A percentile compares a stretch with the other conserved stretches of the same genome.
phyloP scores from a whole-genome alignment of 2,329 filamentous ascomycete species.

The Fusarium agapanthi region DNA sequence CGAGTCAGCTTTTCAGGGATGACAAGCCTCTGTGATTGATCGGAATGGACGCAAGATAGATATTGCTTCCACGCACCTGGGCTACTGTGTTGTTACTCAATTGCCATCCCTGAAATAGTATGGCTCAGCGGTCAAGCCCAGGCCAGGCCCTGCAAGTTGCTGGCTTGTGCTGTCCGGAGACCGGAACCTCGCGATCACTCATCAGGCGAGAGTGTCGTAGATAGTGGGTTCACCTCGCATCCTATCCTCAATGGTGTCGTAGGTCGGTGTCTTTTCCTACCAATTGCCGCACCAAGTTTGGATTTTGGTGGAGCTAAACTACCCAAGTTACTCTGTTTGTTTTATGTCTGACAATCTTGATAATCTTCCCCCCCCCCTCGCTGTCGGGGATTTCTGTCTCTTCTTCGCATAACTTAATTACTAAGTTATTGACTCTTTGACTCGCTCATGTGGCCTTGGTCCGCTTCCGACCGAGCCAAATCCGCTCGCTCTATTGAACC shows the following conservation, averaged over 20 bases:
- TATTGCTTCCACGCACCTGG: neutral
- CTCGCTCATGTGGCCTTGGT: neutral
- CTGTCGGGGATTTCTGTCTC: neutral
- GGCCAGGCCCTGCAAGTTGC: constrained; percentile 10
- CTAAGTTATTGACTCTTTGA: neutral
- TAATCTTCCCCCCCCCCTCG: constrained; percentile 7
- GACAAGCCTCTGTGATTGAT: neutral
- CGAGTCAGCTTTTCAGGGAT: neutral
- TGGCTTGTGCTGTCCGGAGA: constrained; percentile 40
- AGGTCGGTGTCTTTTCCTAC: constrained; percentile 10
- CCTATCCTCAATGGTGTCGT: constrained; percentile 15
- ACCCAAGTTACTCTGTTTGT: neutral
- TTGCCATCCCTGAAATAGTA: neutral
- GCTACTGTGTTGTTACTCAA: neutral
- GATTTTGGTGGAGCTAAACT: constrained; percentile 19
- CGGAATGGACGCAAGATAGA: neutral
- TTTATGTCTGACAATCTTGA: constrained; percentile 31
- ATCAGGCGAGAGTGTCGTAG: constrained; percentile 35
- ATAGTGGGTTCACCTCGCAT: constrained; percentile 26
- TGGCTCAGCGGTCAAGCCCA: constrained; percentile 15
- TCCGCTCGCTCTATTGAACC: constrained; percentile 30
- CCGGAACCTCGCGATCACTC: constrained; percentile 34
- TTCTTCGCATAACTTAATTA: neutral
- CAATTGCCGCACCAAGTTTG: constrained; percentile 34
- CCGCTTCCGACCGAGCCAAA: constrained; percentile 34